Percentiles rank a stretch among this genome's conserved stretches.
Evolutionary conservation across 768 basidiomycete genomes (phyloP).

Genomic region (Peribolospora kevripleyi): DNA sequence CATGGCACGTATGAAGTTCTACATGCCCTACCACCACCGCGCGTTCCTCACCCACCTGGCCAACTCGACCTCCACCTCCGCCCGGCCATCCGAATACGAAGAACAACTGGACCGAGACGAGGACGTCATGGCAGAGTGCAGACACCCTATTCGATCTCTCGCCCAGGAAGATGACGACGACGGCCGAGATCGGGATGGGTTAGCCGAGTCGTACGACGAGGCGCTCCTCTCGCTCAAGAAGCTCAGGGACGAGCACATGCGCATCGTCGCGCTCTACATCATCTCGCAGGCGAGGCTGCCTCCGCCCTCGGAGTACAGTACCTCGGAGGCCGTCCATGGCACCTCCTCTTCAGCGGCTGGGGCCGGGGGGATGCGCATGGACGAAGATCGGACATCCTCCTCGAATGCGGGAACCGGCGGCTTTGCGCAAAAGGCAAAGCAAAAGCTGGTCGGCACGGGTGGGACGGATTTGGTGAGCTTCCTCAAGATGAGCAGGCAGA

Average conservation of each 20-base stretch:
- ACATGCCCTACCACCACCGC: constrained; percentile 81
- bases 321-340: not conserved
- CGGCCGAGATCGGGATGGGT: not conserved
- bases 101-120: no score
- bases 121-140: no score
- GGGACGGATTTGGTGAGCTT: constrained; percentile 60
- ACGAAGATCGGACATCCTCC: constrained; percentile 6
- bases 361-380: no score
- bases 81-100: constrained; percentile 5
- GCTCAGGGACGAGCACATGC: constrained; percentile 69
- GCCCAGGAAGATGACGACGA: not conserved
- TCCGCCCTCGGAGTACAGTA: constrained; percentile 12
- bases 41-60: constrained; percentile 41
- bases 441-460: constrained; percentile 54
- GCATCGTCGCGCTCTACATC: constrained; percentile 64
- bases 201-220: constrained; percentile 38
- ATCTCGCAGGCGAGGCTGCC: constrained; percentile 47
- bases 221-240: constrained; percentile 55
- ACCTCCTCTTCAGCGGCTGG: not conserved
- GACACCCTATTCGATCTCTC: not conserved
- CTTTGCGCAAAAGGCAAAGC: constrained; percentile 28
- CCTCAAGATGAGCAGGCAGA: constrained; percentile 72
- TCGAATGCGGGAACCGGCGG: no score
- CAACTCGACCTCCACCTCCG: constrained; percentile 28
- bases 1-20: constrained; percentile 72